These are phyloP conservation scores for Trichoderma afroharzianum DNA, from an alignment of 2,329 filamentous ascomycete genomes.

Conservation along the genomic window DNA sequence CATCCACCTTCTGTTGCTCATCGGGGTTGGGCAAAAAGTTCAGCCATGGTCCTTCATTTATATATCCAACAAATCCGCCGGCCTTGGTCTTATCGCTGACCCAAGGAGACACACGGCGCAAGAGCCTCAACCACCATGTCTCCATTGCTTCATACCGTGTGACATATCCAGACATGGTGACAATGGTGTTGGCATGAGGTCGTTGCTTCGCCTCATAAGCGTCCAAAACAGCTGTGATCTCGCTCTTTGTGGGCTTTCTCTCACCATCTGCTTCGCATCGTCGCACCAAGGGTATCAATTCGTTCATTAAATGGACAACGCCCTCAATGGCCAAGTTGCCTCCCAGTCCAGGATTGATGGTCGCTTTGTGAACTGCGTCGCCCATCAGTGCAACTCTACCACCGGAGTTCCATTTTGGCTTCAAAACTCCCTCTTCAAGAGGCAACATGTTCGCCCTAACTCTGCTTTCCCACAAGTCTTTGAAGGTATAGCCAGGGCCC, in stretches of 20 bases:
- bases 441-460: neutral
- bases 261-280: neutral
- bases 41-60: neutral
- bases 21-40: constrained; percentile 1
- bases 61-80: neutral
- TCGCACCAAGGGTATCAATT: neutral
- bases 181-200: neutral
- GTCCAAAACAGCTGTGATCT: neutral
- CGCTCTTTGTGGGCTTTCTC: neutral
- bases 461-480: constrained; percentile 4
- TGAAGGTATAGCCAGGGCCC: neutral
- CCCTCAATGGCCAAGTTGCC: constrained; percentile 7
- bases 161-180: neutral
- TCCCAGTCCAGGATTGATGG: neutral
- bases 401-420: constrained; percentile 1
- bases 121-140: constrained; percentile 9
- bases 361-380: neutral
- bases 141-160: constrained; percentile 7
- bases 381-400: neutral
- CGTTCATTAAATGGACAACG: constrained; percentile 1
- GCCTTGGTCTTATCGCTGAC: constrained; percentile 6
- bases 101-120: constrained; percentile 3
- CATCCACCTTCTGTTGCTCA: neutral
- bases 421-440: constrained; percentile 6
- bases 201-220: constrained; percentile 7